Conservation (phyloP, 805 yeast genomes). For the Metschnikowia koreensis region DNA sequence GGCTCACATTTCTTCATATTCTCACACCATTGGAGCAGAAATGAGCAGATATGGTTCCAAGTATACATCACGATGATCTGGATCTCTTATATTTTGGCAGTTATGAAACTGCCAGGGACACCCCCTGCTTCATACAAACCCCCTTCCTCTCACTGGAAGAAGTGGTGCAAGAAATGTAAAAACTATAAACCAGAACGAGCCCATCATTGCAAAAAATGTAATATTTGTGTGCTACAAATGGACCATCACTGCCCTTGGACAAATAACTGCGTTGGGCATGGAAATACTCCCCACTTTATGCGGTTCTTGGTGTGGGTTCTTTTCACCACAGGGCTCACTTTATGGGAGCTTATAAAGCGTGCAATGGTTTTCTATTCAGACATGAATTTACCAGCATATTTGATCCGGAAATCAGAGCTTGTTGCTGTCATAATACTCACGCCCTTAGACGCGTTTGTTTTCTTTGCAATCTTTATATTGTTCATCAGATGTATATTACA, state of each 20-base stretch:
- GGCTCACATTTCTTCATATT: slow-evolving; percentile 60
- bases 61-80: slow-evolving; percentile 55
- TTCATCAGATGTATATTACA: slow-evolving; percentile 59
- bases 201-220: slow-evolving; percentile 82
- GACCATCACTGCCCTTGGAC: slow-evolving; percentile 97
- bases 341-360: slow-evolving; percentile 41
- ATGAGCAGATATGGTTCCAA: slow-evolving; percentile 48
- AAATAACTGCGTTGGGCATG: slow-evolving; percentile 80
- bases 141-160: slow-evolving; percentile 50
- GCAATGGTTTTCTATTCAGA: slow-evolving; percentile 45
- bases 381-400: slow-evolving; percentile 54
- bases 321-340: slow-evolving; percentile 47
- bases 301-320: slow-evolving; percentile 72
- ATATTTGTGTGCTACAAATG: slow-evolving; percentile 79
- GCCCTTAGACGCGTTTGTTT: slow-evolving; percentile 58
- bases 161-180: slow-evolving; percentile 73
- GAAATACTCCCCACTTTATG: slow-evolving; percentile 74
- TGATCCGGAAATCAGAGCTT: slow-evolving; percentile 52
- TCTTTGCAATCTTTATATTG: slow-evolving; percentile 57
- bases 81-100: slow-evolving; percentile 73
- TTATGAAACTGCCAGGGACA: slow-evolving; percentile 62
- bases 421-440: slow-evolving; percentile 52
- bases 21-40: slow-evolving; percentile 35
- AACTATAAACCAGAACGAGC: slow-evolving; percentile 75
- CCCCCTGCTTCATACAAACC: slow-evolving; percentile 54